Conservation (phyloP, 345 rosid genomes). For the Eucalyptus marginata region DNA sequence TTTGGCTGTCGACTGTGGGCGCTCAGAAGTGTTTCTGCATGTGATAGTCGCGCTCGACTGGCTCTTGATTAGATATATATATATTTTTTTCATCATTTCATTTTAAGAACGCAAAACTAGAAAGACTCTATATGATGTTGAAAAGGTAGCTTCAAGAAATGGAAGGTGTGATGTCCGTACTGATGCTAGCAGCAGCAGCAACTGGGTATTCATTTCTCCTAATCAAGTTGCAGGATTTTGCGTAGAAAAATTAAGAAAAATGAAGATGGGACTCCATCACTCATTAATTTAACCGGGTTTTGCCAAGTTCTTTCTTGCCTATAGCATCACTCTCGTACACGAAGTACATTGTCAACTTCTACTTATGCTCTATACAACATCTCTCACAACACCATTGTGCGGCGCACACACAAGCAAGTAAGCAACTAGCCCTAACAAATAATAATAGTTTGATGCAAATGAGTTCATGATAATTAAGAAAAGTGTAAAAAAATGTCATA, state of each 20-base stretch:
- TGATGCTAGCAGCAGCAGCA: background rate
- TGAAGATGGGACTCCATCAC: background rate
- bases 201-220: background rate
- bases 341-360: background rate
- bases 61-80: background rate
- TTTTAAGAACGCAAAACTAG: background rate
- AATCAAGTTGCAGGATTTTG: background rate
- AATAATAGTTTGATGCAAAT: background rate
- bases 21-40: background rate
- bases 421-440: background rate
- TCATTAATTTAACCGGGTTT: background rate
- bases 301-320: background rate
- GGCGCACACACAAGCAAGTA: background rate
- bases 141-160: background rate
- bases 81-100: background rate
- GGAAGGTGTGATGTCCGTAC: background rate
- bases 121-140: background rate
- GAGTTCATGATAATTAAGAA: background rate
- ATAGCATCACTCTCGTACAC: background rate
- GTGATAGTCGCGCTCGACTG: background rate
- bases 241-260: background rate
- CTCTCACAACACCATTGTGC: background rate
- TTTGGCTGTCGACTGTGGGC: background rate
- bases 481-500: no score
- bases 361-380: background rate